Conservation (phyloP, 495 filamentous ascomycete species). For the Cenococcum geophilum region DNA sequence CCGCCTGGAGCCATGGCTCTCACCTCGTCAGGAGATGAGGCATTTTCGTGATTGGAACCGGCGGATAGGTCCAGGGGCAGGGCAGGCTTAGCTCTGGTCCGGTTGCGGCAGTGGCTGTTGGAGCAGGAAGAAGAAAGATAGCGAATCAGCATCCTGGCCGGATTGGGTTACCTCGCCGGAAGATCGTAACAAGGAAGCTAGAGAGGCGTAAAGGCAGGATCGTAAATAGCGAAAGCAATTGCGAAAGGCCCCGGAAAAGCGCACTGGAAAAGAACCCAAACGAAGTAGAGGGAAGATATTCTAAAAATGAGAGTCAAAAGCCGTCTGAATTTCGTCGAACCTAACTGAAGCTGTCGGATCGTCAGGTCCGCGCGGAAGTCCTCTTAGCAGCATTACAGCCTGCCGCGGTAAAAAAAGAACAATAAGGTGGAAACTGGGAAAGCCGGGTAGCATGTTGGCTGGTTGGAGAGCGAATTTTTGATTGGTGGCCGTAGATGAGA, state of each 20-base stretch:
- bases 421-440: background rate
- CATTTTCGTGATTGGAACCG: background rate
- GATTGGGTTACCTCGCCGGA: background rate
- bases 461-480: background rate
- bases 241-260: background rate
- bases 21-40: background rate
- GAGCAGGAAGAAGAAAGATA: background rate
- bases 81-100: background rate
- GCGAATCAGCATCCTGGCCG: background rate
- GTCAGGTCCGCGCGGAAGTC: background rate
- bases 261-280: background rate
- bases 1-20: background rate
- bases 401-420: background rate
- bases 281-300: background rate
- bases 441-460: background rate
- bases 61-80: background rate
- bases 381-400: background rate
- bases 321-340: background rate
- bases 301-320: background rate
- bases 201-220: background rate
- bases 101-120: background rate
- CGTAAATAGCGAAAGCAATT: background rate
- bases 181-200: background rate
- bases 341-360: background rate
- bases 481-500: background rate